Conservation (phyloP, 2,329 filamentous ascomycete genomes). For the Peltaster fructicola region DNA sequence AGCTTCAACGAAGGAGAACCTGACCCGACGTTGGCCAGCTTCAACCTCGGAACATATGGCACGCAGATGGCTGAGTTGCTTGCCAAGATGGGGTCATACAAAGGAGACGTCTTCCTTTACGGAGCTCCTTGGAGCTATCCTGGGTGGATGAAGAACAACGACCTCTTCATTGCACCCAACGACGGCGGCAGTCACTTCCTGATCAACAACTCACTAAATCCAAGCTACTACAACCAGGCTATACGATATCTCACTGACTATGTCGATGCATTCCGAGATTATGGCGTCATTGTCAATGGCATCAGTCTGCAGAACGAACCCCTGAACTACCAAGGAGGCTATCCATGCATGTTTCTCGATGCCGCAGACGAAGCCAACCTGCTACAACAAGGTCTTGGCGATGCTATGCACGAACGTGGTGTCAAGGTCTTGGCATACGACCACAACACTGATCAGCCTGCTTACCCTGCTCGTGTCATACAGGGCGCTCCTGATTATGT, state of each 20-base stretch:
- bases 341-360: slow-evolving; percentile 23
- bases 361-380: slow-evolving; percentile 18
- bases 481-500: slow-evolving; percentile 15
- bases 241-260: slow-evolving; percentile 23
- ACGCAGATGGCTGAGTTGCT: slow-evolving; percentile 22
- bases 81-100: slow-evolving; percentile 20
- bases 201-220: slow-evolving; percentile 20
- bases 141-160: slow-evolving; percentile 25
- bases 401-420: slow-evolving; percentile 7
- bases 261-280: slow-evolving; percentile 18
- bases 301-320: slow-evolving; percentile 24
- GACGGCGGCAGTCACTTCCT: slow-evolving; percentile 10
- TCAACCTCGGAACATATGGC: slow-evolving; percentile 19
- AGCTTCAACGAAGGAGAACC: slow-evolving; percentile 16
- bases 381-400: slow-evolving; percentile 15
- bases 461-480: slow-evolving; percentile 20
- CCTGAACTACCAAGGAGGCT: slow-evolving; percentile 21
- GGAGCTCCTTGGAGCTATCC: slow-evolving; percentile 23
- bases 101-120: slow-evolving; percentile 19
- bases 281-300: slow-evolving; percentile 20
- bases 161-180: slow-evolving; percentile 12
- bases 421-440: slow-evolving; percentile 22
- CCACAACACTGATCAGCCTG: slow-evolving; percentile 22
- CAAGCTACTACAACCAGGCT: slow-evolving; percentile 17
- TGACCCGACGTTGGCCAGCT: slow-evolving; percentile 17